phyloP scores from a whole-genome alignment of 108 stramenopile species.

The Nitzschia sp. region DNA sequence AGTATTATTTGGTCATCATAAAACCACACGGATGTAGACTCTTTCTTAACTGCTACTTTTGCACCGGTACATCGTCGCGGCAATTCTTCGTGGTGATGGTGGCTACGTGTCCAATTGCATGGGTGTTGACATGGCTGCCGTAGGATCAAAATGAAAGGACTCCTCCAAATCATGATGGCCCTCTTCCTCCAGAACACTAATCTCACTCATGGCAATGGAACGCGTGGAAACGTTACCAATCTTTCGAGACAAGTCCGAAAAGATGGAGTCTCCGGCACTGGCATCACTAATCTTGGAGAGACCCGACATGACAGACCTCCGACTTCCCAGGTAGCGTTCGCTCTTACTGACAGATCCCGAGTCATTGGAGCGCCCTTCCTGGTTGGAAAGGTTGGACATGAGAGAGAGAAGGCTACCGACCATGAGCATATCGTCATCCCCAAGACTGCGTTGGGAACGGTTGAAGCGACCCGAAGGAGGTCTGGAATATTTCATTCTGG shows the following conservation, averaged over 20 bases:
- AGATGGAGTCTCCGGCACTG: constrained; percentile 23
- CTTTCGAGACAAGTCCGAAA: constrained; percentile 46
- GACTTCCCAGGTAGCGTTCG: constrained; percentile 23
- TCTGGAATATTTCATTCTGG: constrained; percentile 44
- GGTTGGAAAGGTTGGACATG: constrained; percentile 26
- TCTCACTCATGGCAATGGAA: constrained; percentile 49
- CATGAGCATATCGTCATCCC: constrained; percentile 45
- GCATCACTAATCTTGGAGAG: constrained; percentile 38
- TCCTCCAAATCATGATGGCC: constrained; percentile 28
- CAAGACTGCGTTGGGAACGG: not conserved
- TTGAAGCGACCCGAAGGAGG: constrained; percentile 17
- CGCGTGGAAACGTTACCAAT: constrained; percentile 49
- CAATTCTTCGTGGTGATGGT: too few species aligned
- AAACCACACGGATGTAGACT: too few species aligned
- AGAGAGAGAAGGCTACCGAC: constrained; percentile 35
- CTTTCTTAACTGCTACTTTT: too few species aligned
- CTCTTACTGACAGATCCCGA: not conserved
- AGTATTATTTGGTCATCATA: too few species aligned
- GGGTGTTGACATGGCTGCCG: constrained; percentile 8
- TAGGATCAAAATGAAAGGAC: constrained; percentile 8
- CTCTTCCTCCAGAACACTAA: constrained; percentile 39
- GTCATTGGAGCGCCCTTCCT: constrained; percentile 6
- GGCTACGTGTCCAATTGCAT: constrained; percentile 4
- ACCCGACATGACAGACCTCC: constrained; percentile 54
- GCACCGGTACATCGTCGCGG: too few species aligned